These are phyloP conservation scores for Solanum bulbocastanum DNA, from an alignment of 257 asterid genomes.

Conservation along the genomic window DNA sequence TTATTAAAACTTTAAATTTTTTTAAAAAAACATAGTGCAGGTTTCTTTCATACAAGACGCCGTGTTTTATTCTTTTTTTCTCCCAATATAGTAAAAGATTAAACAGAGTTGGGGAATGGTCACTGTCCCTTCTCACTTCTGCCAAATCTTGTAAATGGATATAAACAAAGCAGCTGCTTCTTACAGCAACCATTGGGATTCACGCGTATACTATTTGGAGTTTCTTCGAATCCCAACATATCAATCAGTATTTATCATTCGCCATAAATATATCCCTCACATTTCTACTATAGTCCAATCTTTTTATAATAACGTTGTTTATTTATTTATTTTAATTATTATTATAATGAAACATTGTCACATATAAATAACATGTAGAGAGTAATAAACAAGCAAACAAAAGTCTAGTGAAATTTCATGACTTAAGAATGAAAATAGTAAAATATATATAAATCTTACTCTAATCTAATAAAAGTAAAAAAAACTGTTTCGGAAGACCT, in stretches of 20 bases:
- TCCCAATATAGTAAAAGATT: not conserved
- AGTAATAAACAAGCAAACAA: not conserved
- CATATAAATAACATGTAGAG: not conserved
- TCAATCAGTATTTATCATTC: not conserved
- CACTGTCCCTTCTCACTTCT: not conserved
- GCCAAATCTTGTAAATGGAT: not conserved
- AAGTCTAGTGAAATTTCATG: rapidly evolving
- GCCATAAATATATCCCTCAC: not conserved
- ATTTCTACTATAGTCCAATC: not conserved
- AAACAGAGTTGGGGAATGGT: not conserved
- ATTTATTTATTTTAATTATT: too few relatives aligned
- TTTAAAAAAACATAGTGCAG: not conserved
- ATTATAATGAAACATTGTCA: not conserved
- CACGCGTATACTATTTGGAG: not conserved
- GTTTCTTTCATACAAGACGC: not conserved
- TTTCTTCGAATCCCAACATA: not conserved
- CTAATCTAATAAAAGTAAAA: rapidly evolving
- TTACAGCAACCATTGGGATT: not conserved
- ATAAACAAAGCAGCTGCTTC: not conserved
- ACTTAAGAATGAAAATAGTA: rapidly evolving
- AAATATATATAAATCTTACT: not conserved
- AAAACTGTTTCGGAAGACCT: rapidly evolving
- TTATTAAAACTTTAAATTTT: not conserved
- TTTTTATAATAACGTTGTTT: not conserved
- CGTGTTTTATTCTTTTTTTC: not conserved